Evolutionary conservation across 2,329 filamentous ascomycete species (phyloP), one percentile per base, ranked within the genome.

Genomic region (Dissoconium aciculare): DNA sequence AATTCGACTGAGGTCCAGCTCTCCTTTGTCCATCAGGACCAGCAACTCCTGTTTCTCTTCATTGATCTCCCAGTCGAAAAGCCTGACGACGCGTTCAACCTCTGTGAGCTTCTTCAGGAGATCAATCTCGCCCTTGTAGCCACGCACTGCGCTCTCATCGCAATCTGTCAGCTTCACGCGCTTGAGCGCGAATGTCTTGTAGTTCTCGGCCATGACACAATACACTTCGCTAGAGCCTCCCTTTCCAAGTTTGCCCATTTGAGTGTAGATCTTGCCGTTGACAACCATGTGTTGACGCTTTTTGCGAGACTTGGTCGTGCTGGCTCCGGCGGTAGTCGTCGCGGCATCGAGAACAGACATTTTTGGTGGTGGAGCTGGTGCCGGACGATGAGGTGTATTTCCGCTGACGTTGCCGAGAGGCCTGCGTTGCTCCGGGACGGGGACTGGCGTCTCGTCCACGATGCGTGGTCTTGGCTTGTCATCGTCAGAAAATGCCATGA

Each of bases 321-420:
- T 74, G 15, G 83, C 80, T 10, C 85, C 85, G 3, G 79, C 83
- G 8, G 75, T 76, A 2, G 78, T 73, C 2, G 87, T 94, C 2
- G 84, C 87, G 3, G 85, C 78, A 43, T 95, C 84, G n/a, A 94
- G 61, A 5, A 93, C 78, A 1, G 81, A 89, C 87, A 95, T 95
- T 56, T 94, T 95, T 1, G 89, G 87, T 5, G 84, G 84, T 3
- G 87, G 87, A 11, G 64, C 57, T 2, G 77, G 78, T 1, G 82
- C 82, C 13, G 78, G 69, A 43, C 84, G 67, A 46, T 73, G 78
- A 8, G 84, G 84, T 3, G 83, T 93, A 46, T 78, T 78, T 35
- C 62, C 67, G 45, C 65, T 72, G 37, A 69, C 60, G 5, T 58
- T 53, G 10, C 64, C 64, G 5, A 77, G 54, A 10, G 62, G 33